A percentile compares a stretch with the other conserved stretches of the same genome.
phyloP scores from a whole-genome alignment of 805 yeast species.

The Saturnispora ahearnii region DNA sequence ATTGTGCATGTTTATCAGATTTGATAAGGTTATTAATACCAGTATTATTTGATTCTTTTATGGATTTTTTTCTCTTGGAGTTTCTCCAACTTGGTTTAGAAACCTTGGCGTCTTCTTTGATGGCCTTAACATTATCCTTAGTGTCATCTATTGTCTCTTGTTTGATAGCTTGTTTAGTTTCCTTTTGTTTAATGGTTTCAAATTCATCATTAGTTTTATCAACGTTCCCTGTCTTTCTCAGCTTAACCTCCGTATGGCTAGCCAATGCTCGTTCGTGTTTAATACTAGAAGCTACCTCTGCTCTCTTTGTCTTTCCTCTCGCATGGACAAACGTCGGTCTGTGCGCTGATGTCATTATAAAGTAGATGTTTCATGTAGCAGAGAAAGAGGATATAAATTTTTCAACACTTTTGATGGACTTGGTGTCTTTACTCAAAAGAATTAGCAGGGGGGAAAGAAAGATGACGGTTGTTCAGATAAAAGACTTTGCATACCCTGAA shows the following conservation, averaged over 20 bases:
- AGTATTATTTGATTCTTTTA: slow-evolving; percentile 15
- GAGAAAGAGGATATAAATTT: no score
- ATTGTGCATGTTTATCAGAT: slow-evolving; percentile 34
- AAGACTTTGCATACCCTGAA: slow-evolving; percentile 75
- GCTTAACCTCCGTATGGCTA: slow-evolving; percentile 46
- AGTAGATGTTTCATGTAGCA: no score
- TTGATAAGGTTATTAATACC: slow-evolving; percentile 25
- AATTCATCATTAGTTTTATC: slow-evolving; percentile 36
- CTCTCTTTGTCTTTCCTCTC: slow-evolving; percentile 30
- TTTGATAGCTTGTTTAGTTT: slow-evolving; percentile 28
- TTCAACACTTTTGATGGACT: no score
- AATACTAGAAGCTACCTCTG: slow-evolving; percentile 13
- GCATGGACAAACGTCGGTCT: slow-evolving; percentile 63
- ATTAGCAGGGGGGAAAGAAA: neutral
- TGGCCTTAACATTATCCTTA: slow-evolving; percentile 11
- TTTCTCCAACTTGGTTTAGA: slow-evolving; percentile 10
- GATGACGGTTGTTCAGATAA: slow-evolving; percentile 25
- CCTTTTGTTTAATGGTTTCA: slow-evolving; percentile 21
- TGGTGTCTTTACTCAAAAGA: no score
- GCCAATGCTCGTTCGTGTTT: slow-evolving; percentile 47
- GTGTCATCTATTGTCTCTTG: neutral
- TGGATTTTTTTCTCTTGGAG: slow-evolving; percentile 5
- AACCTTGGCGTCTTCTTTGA: neutral
- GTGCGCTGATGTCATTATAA: slow-evolving; percentile 56
- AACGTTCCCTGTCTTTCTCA: slow-evolving; percentile 27